Percentiles rank a stretch among this genome's conserved stretches.
These are phyloP conservation scores for Chlorella sp. DNA, from an alignment of 139 green algal genomes.

Conservation along the genomic window DNA sequence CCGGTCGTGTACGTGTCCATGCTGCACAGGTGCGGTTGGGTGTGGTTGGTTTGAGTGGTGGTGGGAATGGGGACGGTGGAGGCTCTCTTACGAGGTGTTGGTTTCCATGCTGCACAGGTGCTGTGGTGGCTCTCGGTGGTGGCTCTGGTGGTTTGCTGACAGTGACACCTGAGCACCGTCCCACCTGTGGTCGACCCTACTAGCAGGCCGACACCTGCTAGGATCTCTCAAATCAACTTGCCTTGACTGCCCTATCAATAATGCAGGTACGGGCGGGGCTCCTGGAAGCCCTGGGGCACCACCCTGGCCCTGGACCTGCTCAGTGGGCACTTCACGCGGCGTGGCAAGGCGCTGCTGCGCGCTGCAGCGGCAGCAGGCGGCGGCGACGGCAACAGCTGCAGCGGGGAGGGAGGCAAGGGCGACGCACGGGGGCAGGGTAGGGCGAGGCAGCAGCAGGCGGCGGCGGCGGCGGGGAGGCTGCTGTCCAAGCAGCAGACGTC, in stretches of 20 bases:
- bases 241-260: too few species aligned
- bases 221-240: too few species aligned
- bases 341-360: slow-evolving; percentile 18
- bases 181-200: too few species aligned
- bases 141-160: too few species aligned
- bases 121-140: too few species aligned
- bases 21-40: slow-evolving; percentile 35
- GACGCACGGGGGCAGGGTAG: not conserved
- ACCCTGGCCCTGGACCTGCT: slow-evolving; percentile 26
- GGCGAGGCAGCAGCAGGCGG: too few species aligned
- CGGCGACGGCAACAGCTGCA: not conserved
- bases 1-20: slow-evolving; percentile 62
- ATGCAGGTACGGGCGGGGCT: slow-evolving; percentile 21
- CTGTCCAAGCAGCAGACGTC: slow-evolving; percentile 2
- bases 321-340: not conserved
- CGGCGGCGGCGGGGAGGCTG: too few species aligned
- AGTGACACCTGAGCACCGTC: too few species aligned
- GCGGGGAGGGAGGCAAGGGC: not conserved
- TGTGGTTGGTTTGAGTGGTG: not conserved
- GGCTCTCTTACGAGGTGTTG: too few species aligned
- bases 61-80: too few species aligned
- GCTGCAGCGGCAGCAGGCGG: not conserved
- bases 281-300: slow-evolving; percentile 25
- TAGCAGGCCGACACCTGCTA: too few species aligned
- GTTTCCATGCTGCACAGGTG: slow-evolving; percentile 5